Base-by-base conservation (phyloP, 2,329 filamentous ascomycete species). In the Cladosporium sp. region DNA sequence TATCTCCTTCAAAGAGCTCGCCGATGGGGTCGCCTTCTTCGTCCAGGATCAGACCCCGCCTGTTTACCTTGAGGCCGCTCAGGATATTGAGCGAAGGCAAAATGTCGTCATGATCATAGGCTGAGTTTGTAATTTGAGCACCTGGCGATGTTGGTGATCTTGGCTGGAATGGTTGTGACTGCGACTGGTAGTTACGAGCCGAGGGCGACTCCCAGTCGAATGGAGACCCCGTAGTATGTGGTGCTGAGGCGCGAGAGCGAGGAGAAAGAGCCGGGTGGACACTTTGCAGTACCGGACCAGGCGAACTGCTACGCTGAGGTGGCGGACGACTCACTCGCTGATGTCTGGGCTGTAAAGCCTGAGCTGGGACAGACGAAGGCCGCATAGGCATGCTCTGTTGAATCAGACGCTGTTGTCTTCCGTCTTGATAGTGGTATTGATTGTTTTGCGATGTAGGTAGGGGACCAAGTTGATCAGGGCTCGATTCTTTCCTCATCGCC, bases 41-140 rank as follows among this genome's bases (percentile, higher is more conserved):
- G 65, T 83, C 78, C 43, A 83, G 76, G 30, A 83, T 77, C 69
- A 79, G 79, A 71, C 81, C 81, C 71, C 83, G 83, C 76, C 83
- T 85, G 75, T 85, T 85, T 71, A 85, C 82, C 73, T 84, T 85
- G 58, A 82, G 77, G 58, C 83, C 81, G 71, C 85, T 77, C 49
- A 84, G 66, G 67, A 80, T 80, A 14, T 76, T 77, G 6, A 82
- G 74, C 49, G 79, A 77, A 58, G 79, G 79, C 5, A 21, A 21
- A 11, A 23, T 13, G 5, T 39, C 60, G 21, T 25, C 34, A 2
- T 30, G 32, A 23, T 23, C 48, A 32, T 26, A 25, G 26, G 30
- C 25, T 3, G 46, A 13, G 16, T 54, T 21, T 36, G 48, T n/a
- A 21, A 11, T 6, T 1, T 23, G 26, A 10, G 26, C 39, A n/a